phyloP scores from a whole-genome alignment of 169 alveolate species.

The Plasmodium fragile region DNA sequence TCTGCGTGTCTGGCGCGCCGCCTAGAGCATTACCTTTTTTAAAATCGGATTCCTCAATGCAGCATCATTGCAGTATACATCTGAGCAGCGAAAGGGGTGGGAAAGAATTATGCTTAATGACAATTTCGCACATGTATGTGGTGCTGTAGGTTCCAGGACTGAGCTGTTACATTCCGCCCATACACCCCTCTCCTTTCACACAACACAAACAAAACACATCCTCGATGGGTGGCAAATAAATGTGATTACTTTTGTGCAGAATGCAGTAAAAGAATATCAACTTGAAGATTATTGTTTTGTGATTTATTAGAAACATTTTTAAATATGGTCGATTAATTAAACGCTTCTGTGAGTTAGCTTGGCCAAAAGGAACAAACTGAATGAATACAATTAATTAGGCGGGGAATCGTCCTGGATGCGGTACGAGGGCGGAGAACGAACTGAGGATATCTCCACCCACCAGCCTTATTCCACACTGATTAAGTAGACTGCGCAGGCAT shows the following conservation, averaged over 20 bases:
- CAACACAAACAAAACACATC: background rate
- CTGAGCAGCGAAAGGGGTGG: background rate
- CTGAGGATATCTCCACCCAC: background rate
- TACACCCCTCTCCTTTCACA: background rate
- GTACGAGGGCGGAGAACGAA: background rate
- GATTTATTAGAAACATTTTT: conserved; percentile 41
- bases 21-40: conserved; percentile 24
- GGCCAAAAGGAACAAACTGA: background rate
- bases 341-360: conserved; percentile 2
- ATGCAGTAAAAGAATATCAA: conserved; percentile 13
- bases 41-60: conserved; percentile 30
- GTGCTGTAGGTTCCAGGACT: background rate
- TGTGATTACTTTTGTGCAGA: conserved; percentile 26
- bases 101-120: background rate
- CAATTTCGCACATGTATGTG: background rate
- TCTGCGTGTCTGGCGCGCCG: background rate
- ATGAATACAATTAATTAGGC: background rate
- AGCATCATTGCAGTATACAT: conserved; percentile 11
- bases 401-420: background rate
- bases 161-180: background rate
- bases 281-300: conserved; percentile 15
- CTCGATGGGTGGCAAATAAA: background rate
- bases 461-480: background rate
- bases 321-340: background rate
- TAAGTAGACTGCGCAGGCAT: background rate